These are phyloP conservation scores for Euphrasia arctica DNA, from an alignment of 305 asterid species.

Conservation along the genomic window DNA sequence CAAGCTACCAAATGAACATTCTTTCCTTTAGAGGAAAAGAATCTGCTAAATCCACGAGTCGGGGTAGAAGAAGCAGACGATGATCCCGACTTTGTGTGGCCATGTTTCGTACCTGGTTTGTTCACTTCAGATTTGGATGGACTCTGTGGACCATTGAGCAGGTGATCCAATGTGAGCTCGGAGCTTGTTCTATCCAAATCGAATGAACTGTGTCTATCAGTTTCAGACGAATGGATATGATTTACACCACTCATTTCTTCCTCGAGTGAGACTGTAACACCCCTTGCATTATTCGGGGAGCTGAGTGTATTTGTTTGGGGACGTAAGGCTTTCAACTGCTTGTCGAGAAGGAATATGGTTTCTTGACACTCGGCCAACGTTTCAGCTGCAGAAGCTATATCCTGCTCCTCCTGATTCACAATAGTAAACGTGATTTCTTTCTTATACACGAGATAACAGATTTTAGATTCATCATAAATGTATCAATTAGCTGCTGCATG, in stretches of 20 bases:
- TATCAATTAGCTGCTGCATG: too few relatives aligned
- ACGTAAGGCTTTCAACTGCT: slow-evolving; percentile 73
- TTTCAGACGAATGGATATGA: slow-evolving; percentile 36
- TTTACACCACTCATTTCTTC: slow-evolving; percentile 45
- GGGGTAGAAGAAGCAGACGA: slow-evolving; percentile 62
- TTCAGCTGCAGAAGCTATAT: slow-evolving; percentile 78
- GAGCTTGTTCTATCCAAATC: slow-evolving; percentile 41
- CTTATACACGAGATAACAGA: too few relatives aligned
- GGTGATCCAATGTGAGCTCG: slow-evolving; percentile 51
- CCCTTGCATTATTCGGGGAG: slow-evolving; percentile 34
- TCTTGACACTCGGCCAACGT: slow-evolving; percentile 94
- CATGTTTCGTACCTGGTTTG: slow-evolving; percentile 45
- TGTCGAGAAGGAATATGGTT: slow-evolving; percentile 81
- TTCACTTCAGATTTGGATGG: slow-evolving; percentile 55
- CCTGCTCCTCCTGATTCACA: slow-evolving; percentile 74
- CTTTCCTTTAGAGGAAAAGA: slow-evolving; percentile 82
- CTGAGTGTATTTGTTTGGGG: slow-evolving; percentile 50
- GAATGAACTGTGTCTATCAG: slow-evolving; percentile 37
- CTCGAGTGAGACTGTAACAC: slow-evolving; percentile 38
- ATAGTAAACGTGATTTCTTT: neutral
- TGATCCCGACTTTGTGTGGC: slow-evolving; percentile 62
- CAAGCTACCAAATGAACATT: slow-evolving; percentile 22
- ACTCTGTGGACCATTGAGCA: slow-evolving; percentile 37
- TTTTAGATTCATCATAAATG: too few relatives aligned
- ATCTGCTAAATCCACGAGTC: slow-evolving; percentile 85